phyloP scores from a whole-genome alignment of 805 yeast species.

The Metschnikowia kofuensis region DNA sequence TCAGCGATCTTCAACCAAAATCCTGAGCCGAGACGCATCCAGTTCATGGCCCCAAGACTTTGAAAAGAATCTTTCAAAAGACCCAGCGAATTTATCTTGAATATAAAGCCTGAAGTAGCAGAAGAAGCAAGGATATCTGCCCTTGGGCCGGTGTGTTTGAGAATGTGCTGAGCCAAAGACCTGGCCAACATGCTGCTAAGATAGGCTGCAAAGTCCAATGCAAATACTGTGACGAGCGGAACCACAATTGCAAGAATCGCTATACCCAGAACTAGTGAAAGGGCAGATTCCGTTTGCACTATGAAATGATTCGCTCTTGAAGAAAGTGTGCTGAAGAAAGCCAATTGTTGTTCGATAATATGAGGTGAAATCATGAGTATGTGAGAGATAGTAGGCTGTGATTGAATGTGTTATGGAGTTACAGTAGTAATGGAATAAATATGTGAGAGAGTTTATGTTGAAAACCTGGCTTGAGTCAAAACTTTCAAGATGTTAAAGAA shows the following conservation, averaged over 20 bases:
- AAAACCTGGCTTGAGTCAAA: too few relatives aligned
- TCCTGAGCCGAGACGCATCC: neutral
- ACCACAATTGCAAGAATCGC: slow-evolving; percentile 4
- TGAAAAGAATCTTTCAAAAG: neutral
- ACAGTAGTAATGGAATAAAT: too few relatives aligned
- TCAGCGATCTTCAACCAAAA: slow-evolving; percentile 6
- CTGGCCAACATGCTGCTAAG: slow-evolving; percentile 1
- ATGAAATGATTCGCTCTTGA: neutral
- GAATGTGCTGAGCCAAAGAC: neutral
- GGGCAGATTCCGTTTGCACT: neutral
- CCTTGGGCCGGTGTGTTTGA: neutral
- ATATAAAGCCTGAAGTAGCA: neutral
- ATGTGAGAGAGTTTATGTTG: too few relatives aligned
- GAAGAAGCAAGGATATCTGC: neutral
- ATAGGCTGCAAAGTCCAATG: slow-evolving; percentile 3
- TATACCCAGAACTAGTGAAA: slow-evolving; percentile 4
- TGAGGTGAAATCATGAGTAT: neutral
- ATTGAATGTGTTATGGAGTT: neutral
- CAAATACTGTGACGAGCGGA: slow-evolving; percentile 1
- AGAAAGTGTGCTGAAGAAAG: neutral
- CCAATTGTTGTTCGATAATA: neutral
- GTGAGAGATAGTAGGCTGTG: neutral
- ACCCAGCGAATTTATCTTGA: slow-evolving; percentile 3
- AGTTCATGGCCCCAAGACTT: neutral
- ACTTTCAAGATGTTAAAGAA: too few relatives aligned